These are phyloP conservation scores for Eucalyptus camaldulensis DNA, from an alignment of 345 rosid species.

Conservation along the genomic window DNA sequence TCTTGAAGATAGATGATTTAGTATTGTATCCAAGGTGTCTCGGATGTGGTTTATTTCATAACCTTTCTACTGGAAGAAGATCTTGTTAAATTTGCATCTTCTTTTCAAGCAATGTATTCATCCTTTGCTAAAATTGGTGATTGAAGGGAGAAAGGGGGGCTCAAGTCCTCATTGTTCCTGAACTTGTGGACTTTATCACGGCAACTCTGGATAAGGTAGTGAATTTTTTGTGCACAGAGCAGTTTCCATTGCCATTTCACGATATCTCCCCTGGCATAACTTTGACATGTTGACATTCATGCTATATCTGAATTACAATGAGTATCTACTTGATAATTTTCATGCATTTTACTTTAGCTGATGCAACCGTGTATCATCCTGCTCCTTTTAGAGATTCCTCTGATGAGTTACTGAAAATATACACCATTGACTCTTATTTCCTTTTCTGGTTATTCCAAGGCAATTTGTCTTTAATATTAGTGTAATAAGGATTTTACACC, in stretches of 20 bases:
- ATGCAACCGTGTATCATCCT: background rate
- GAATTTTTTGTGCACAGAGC: background rate
- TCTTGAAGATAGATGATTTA: background rate
- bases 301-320: background rate
- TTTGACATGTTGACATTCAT: background rate
- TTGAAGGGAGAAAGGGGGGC: too few species aligned
- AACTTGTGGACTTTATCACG: too few species aligned
- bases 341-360: background rate
- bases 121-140: too few species aligned
- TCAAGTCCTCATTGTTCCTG: too few species aligned
- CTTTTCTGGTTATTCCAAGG: background rate
- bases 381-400: background rate
- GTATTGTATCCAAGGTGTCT: background rate
- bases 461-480: background rate
- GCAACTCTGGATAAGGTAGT: slow-evolving; percentile 13
- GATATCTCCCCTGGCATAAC: background rate
- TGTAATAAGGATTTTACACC: background rate
- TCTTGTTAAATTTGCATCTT: too few species aligned
- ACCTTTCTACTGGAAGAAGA: too few species aligned
- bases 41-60: too few species aligned
- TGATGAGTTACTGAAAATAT: background rate
- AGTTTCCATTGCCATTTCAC: background rate
- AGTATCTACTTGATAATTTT: background rate
- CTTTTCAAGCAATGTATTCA: too few species aligned
- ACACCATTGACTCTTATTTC: background rate